Conservation (phyloP, 2,329 filamentous ascomycete species). For the Acrocalymma vagum region DNA sequence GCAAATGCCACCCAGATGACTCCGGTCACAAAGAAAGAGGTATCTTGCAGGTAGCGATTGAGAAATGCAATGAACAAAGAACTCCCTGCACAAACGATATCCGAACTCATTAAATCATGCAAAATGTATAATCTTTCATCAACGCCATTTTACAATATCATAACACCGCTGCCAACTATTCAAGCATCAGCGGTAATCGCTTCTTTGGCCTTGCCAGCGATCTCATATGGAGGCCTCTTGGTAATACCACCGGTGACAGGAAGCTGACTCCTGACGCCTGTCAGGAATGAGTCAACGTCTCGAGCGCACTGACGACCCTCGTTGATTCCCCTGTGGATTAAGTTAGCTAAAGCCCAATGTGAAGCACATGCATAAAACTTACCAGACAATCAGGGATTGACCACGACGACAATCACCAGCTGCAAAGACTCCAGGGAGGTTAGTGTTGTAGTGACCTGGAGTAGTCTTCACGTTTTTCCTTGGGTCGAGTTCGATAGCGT, state of each 20-base stretch:
- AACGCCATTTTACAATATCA: slow-evolving; percentile 13
- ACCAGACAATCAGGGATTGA: slow-evolving; percentile 96
- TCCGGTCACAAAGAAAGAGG: slow-evolving; percentile 41
- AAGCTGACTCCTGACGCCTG: slow-evolving; percentile 75
- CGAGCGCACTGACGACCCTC: slow-evolving; percentile 93
- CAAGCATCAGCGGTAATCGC: slow-evolving; percentile 11
- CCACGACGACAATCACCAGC: slow-evolving; percentile 95
- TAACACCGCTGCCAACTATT: not conserved
- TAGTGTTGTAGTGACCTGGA: slow-evolving; percentile 86
- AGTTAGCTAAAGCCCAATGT: no score
- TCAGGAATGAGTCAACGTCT: slow-evolving; percentile 89
- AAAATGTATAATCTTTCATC: slow-evolving; percentile 15
- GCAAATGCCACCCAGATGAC: slow-evolving; percentile 42
- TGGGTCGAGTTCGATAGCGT: slow-evolving; percentile 88
- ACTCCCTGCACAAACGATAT: slow-evolving; percentile 17
- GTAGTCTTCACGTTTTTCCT: slow-evolving; percentile 97
- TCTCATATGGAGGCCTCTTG: slow-evolving; percentile 79
- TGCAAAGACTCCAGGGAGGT: slow-evolving; percentile 87
- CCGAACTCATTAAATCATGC: slow-evolving; percentile 18
- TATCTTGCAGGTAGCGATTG: slow-evolving; percentile 46
- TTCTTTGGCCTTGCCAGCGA: slow-evolving; percentile 58
- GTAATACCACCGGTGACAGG: slow-evolving; percentile 94
- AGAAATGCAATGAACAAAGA: slow-evolving; percentile 24
- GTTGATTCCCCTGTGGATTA: slow-evolving; percentile 80
- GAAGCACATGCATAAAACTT: slow-evolving; percentile 59